Evolutionary conservation across 1,139 yeast genomes (phyloP).

Genomic region (Protomyces gravidus): DNA sequence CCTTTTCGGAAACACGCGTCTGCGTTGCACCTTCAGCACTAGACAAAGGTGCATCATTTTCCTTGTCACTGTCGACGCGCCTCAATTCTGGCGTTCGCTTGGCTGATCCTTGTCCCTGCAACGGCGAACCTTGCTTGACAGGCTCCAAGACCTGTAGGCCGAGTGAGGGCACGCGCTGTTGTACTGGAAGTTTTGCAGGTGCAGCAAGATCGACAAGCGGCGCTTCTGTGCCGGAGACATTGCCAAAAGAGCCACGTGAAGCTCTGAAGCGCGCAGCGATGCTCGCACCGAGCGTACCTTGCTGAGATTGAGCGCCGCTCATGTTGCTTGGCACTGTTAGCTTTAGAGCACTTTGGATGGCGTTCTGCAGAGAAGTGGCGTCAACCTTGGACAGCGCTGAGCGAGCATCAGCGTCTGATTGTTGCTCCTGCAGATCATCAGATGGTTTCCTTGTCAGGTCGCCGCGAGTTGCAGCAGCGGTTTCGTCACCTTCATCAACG

Average conservation of each 20-base stretch:
- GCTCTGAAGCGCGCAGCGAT: not conserved
- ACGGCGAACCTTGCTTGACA: not conserved
- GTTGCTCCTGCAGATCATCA: not conserved
- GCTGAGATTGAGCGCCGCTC: not conserved
- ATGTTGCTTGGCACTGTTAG: not conserved
- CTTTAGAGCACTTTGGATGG: constrained; percentile 11
- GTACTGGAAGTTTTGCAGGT: not conserved
- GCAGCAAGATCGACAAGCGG: not conserved
- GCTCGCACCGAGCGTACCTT: not conserved
- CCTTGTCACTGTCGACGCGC: not conserved
- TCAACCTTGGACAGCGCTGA: constrained; percentile 17
- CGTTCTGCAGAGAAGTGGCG: constrained; percentile 11
- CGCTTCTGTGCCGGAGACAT: not conserved
- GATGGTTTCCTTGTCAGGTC: not conserved
- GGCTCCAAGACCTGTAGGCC: not conserved
- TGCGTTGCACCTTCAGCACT: not conserved
- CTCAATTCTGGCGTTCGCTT: not conserved
- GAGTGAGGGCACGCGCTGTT: not conserved
- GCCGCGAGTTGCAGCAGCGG: constrained; percentile 7
- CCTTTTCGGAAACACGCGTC: not conserved
- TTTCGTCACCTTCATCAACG: not conserved
- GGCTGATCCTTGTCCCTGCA: not conserved
- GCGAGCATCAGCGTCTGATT: not conserved
- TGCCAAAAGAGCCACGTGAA: not conserved
- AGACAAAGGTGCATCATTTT: not conserved